These are phyloP conservation scores for Alliaria petiolata DNA, from an alignment of 345 rosid species.

Conservation along the genomic window DNA sequence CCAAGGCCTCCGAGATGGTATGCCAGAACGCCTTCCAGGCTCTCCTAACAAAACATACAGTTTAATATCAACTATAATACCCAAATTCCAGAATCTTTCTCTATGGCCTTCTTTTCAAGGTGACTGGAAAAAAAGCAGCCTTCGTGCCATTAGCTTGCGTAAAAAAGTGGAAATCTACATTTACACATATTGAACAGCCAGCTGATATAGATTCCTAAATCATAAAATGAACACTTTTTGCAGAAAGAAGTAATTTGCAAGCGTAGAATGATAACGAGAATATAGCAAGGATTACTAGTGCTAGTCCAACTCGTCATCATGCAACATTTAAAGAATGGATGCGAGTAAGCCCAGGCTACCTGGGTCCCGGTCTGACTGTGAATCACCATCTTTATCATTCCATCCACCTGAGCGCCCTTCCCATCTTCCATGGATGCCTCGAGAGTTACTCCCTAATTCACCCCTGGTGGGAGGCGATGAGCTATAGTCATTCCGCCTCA, in stretches of 20 bases:
- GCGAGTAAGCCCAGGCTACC: conserved; percentile 39
- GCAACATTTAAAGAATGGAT: conserved; percentile 17
- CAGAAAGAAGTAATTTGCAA: background rate
- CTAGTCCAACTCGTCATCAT: conserved; percentile 16
- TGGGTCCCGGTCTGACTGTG: conserved; percentile 72
- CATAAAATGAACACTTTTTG: background rate
- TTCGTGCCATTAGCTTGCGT: too few relatives aligned
- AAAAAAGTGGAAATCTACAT: background rate
- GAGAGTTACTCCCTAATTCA: conserved; percentile 50
- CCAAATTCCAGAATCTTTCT: background rate
- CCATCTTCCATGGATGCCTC: conserved; percentile 75
- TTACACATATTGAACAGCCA: conserved; percentile 4
- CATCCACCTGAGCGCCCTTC: conserved; percentile 78
- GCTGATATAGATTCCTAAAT: conserved; percentile 1
- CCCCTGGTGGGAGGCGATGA: conserved; percentile 90
- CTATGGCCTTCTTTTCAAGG: conserved; percentile 7
- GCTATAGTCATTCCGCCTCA: conserved; percentile 69
- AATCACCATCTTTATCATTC: conserved; percentile 71
- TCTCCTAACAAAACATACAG: conserved; percentile 39
- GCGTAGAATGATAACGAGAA: background rate
- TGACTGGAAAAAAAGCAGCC: too few relatives aligned
- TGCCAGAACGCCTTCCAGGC: conserved; percentile 59
- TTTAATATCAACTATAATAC: conserved; percentile 3
- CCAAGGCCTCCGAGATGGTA: conserved; percentile 74
- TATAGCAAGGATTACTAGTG: conserved; percentile 5